Evolutionary conservation across 1,284 basidiomycete genomes (phyloP).

Genomic region (Moesziomyces parantarcticus): DNA sequence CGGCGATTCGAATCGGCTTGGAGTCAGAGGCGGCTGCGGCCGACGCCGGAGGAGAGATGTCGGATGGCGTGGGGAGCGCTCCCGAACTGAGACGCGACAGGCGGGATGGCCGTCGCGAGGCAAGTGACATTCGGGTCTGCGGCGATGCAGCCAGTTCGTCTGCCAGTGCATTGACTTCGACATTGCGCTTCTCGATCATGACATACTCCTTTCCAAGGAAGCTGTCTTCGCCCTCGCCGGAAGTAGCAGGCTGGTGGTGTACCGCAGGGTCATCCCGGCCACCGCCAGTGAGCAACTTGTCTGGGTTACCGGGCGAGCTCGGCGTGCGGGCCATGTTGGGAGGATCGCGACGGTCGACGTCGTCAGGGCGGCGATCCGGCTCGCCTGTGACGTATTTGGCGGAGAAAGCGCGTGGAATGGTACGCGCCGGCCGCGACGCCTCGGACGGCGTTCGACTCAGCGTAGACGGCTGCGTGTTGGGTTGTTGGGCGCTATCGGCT

Average conservation of each 20-base stretch:
- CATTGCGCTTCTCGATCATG: conserved; percentile 73
- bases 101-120: conserved; percentile 47
- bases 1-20: conserved; percentile 25
- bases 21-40: conserved; percentile 9
- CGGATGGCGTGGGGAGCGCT: conserved; percentile 8
- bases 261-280: conserved; percentile 5
- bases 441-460: conserved; percentile 6
- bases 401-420: conserved; percentile 38
- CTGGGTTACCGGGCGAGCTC: conserved; percentile 31
- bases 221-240: conserved; percentile 41
- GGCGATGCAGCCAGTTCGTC: conserved; percentile 68
- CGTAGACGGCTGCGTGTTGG: not conserved
- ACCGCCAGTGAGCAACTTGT: conserved; percentile 11
- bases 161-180: conserved; percentile 73
- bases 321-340: conserved; percentile 18
- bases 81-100: conserved; percentile 46
- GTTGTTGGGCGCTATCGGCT: not conserved
- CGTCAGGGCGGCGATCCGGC: conserved; percentile 15
- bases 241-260: conserved; percentile 5
- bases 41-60: conserved; percentile 22
- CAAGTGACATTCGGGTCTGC: conserved; percentile 22
- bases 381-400: conserved; percentile 49
- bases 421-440: conserved; percentile 4
- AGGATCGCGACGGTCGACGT: conserved; percentile 10
- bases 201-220: conserved; percentile 71